phyloP scores from a whole-genome alignment of 768 basidiomycete species.

The Mycena albidolilacea region DNA sequence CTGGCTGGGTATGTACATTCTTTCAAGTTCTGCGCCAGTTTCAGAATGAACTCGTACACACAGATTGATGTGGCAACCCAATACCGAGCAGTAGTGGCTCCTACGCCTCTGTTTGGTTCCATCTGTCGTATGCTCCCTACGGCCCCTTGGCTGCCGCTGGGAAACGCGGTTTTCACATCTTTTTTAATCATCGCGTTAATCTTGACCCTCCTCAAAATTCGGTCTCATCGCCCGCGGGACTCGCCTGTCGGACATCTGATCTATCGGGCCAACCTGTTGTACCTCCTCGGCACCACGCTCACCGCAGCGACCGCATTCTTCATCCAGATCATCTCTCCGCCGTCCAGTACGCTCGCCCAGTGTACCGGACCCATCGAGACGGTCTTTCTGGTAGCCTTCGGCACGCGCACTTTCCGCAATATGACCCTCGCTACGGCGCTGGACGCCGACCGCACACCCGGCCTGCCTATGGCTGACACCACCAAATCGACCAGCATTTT shows the following conservation, averaged over 20 bases:
- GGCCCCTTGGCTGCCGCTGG: slow-evolving; percentile 1
- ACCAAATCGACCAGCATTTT: slow-evolving; percentile 17
- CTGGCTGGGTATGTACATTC: slow-evolving; percentile 22
- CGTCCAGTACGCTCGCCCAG: slow-evolving; percentile 14
- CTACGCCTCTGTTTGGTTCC: slow-evolving; percentile 1
- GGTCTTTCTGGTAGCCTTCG: slow-evolving; percentile 8
- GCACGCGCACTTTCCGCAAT: slow-evolving; percentile 27
- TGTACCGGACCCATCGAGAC: slow-evolving; percentile 7
- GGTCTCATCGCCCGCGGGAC: not conserved
- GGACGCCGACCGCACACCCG: not conserved
- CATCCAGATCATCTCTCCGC: slow-evolving; percentile 16
- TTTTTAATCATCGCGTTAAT: slow-evolving; percentile 27
- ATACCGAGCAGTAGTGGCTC: slow-evolving; percentile 13
- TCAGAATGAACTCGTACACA: not conserved
- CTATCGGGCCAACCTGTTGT: slow-evolving; percentile 23
- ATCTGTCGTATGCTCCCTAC: slow-evolving; percentile 21
- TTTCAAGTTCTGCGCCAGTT: not conserved
- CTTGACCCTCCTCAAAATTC: slow-evolving; percentile 23
- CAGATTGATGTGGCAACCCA: slow-evolving; percentile 20
- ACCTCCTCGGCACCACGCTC: slow-evolving; percentile 20
- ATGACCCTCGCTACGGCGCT: slow-evolving; percentile 19
- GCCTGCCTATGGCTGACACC: not conserved
- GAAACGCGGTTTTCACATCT: not conserved
- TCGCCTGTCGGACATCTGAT: slow-evolving; percentile 19
- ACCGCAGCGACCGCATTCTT: slow-evolving; percentile 13